Conservation (phyloP, 2,329 filamentous ascomycete species). For the Xylaria sp. region DNA sequence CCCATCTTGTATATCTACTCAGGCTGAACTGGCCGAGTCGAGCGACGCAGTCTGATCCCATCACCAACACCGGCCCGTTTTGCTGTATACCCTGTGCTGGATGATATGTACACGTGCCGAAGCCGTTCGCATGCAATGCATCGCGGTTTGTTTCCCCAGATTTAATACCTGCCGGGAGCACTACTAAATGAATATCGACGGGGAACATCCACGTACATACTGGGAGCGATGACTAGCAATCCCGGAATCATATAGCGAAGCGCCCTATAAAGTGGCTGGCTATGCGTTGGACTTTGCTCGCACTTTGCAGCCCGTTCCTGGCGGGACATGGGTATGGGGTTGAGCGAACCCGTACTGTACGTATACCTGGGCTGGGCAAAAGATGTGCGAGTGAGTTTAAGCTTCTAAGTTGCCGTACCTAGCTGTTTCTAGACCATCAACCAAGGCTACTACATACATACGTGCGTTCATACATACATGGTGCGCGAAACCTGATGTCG, state of each 20-base stretch:
- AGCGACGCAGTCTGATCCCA: slow-evolving; percentile 11
- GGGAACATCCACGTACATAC: not conserved
- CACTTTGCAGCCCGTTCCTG: not conserved
- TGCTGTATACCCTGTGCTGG: not conserved
- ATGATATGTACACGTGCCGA: slow-evolving; percentile 20
- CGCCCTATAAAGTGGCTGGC: not conserved
- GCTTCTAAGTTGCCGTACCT: too few relatives aligned
- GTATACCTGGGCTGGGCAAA: too few relatives aligned
- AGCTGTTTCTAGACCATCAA: too few relatives aligned
- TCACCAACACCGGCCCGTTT: not conserved
- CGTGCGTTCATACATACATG: too few relatives aligned
- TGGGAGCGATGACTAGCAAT: not conserved
- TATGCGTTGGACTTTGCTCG: too few relatives aligned
- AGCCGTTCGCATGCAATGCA: slow-evolving; percentile 23
- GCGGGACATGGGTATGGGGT: not conserved
- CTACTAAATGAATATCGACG: not conserved
- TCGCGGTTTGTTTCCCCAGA: slow-evolving; percentile 4
- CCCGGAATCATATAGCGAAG: not conserved
- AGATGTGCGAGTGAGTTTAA: too few relatives aligned
- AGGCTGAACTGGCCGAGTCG: slow-evolving; percentile 22
- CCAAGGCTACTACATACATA: too few relatives aligned
- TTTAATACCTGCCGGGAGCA: slow-evolving; percentile 7
- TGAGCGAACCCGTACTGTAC: too few relatives aligned
- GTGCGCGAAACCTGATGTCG: too few relatives aligned
- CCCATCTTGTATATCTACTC: slow-evolving; percentile 12